Conservation (phyloP, 75 land plant species). For the Picea glauca region DNA sequence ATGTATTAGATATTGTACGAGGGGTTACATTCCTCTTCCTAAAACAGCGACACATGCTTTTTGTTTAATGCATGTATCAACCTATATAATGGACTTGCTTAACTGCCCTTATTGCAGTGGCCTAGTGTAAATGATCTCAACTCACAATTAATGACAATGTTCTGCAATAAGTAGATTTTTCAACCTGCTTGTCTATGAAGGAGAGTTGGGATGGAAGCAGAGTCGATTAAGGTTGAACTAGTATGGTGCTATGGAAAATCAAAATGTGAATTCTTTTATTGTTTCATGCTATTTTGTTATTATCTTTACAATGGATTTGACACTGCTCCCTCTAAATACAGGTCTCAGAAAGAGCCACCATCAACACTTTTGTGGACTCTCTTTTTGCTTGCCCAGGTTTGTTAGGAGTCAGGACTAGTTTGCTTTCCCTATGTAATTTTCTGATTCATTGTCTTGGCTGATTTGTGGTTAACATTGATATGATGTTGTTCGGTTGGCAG, state of each 20-base stretch:
- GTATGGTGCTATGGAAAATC: background rate
- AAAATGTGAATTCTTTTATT: background rate
- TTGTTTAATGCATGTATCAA: background rate
- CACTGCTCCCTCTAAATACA: constrained; percentile 20
- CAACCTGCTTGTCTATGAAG: background rate
- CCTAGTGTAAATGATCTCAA: background rate
- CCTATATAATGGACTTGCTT: background rate
- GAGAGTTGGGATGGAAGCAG: background rate
- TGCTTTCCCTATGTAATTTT: background rate
- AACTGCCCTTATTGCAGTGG: background rate
- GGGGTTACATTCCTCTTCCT: too few species aligned
- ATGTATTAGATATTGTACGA: too few species aligned
- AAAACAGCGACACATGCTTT: too few species aligned
- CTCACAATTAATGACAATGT: background rate
- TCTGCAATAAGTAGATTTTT: background rate
- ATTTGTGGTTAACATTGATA: background rate
- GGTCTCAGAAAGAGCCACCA: constrained; percentile 78
- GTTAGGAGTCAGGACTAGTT: background rate
- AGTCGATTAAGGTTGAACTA: background rate
- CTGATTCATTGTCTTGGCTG: background rate
- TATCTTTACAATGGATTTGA: background rate
- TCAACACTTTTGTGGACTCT: constrained; percentile 95
- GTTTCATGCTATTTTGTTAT: background rate
- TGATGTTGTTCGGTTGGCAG: constrained; percentile 41
- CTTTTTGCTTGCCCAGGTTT: constrained; percentile 92